phyloP scores from a whole-genome alignment of 1,139 yeast genomes.

The Citeromyces siamensis region DNA sequence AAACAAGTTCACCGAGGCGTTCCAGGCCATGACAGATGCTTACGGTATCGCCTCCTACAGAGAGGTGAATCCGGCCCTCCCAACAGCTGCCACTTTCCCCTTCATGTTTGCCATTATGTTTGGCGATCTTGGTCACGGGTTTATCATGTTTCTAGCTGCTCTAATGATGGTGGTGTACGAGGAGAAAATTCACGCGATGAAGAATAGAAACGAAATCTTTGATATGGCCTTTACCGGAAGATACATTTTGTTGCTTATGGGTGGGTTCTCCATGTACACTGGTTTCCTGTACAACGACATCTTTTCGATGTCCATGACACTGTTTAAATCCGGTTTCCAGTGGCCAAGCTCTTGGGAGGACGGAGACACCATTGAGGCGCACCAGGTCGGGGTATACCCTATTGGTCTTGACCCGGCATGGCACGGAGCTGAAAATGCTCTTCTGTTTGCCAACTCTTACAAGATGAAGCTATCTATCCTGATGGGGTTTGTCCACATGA shows the following conservation, averaged over 20 bases:
- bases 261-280: conserved; percentile 66
- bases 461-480: conserved; percentile 73
- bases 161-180: conserved; percentile 47
- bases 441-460: conserved; percentile 65
- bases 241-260: conserved; percentile 64
- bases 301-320: conserved; percentile 65
- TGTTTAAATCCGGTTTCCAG: conserved; percentile 64
- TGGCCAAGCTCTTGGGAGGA: conserved; percentile 50
- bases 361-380: conserved; percentile 48
- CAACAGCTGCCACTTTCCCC: conserved; percentile 72
- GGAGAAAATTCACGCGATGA: conserved; percentile 41
- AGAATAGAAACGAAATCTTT: conserved; percentile 60
- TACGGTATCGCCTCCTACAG: conserved; percentile 70
- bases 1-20: conserved; percentile 65
- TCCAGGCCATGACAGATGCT: conserved; percentile 69
- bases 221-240: conserved; percentile 77
- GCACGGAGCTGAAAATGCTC: conserved; percentile 74
- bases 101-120: conserved; percentile 84
- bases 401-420: conserved; percentile 68
- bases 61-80: conserved; percentile 72
- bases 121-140: conserved; percentile 79
- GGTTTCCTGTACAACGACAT: conserved; percentile 69
- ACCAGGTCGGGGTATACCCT: conserved; percentile 43
- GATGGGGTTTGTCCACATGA: conserved; percentile 73
- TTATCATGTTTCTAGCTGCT: conserved; percentile 51